Conservation (phyloP, 441 rosid genomes). For the Manihot esculenta region DNA sequence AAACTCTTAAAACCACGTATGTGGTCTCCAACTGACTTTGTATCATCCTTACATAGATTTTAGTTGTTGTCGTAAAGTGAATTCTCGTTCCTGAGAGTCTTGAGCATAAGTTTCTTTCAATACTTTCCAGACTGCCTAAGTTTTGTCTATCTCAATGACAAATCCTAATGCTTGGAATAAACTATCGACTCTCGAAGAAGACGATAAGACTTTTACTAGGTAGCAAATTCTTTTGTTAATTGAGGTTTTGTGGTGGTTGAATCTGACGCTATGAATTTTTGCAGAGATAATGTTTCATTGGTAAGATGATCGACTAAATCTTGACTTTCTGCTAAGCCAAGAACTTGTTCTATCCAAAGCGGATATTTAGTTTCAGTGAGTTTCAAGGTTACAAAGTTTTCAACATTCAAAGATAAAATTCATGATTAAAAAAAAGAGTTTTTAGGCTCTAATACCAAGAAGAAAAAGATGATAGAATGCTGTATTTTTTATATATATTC, state of each 20-base stretch:
- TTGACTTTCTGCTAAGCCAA: not conserved
- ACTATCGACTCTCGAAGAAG: not conserved
- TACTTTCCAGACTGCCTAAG: not conserved
- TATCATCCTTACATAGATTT: no score
- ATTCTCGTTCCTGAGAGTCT: slow-evolving; percentile 8
- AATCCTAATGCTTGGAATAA: not conserved
- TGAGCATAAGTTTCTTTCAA: not conserved
- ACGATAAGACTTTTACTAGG: not conserved
- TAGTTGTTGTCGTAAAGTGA: not conserved
- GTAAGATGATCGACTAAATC: not conserved
- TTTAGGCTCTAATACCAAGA: no score
- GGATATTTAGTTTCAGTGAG: no score
- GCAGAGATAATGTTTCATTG: not conserved
- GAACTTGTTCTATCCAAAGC: not conserved
- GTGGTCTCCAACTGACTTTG: no score
- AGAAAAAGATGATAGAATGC: no score
- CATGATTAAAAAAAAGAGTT: no score
- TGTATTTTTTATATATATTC: no score
- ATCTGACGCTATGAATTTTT: not conserved
- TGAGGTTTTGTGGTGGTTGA: not conserved
- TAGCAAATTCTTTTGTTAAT: not conserved
- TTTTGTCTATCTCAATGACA: not conserved
- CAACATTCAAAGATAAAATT: no score
- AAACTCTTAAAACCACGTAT: no score
- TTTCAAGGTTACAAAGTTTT: not conserved